phyloP scores from a whole-genome alignment of 176 grass and related monocot genomes.

The Areca catechu region DNA sequence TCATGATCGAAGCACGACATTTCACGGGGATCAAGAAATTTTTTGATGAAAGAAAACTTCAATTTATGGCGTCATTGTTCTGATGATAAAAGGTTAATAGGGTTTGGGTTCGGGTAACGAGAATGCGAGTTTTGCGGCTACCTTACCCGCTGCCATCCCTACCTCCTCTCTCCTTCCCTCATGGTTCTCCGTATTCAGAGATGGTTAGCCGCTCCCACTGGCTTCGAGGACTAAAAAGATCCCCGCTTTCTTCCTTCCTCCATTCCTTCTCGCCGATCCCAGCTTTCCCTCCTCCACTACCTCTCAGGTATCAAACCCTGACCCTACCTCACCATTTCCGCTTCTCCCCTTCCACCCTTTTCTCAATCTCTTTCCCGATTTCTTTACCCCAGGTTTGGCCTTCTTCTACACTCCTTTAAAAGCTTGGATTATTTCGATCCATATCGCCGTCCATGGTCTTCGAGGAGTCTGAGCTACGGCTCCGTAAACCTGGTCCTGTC shows the following conservation, averaged over 20 bases:
- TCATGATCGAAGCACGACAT: too few species aligned
- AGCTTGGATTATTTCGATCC: slow-evolving; percentile 16
- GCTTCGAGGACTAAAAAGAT: slow-evolving; percentile 23
- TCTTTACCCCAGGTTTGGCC: slow-evolving; percentile 24
- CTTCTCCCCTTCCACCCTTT: slow-evolving; percentile 1
- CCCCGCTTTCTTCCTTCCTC: slow-evolving; percentile 17
- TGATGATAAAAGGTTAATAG: too few species aligned
- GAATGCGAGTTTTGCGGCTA: too few species aligned
- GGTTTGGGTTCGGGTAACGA: too few species aligned
- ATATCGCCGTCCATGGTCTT: slow-evolving; percentile 17
- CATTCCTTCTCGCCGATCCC: slow-evolving; percentile 6
- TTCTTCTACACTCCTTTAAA: slow-evolving; percentile 23
- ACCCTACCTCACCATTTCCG: neutral
- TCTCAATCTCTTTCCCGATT: neutral
- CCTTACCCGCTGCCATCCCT: too few species aligned
- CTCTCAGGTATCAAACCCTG: slow-evolving; percentile 18
- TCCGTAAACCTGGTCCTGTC: slow-evolving; percentile 70
- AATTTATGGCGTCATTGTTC: too few species aligned
- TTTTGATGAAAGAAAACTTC: too few species aligned
- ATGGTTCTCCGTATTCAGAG: neutral
- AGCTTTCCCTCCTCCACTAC: neutral
- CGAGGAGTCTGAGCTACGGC: slow-evolving; percentile 42
- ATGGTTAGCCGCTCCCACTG: slow-evolving; percentile 34
- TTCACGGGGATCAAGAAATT: too few species aligned
- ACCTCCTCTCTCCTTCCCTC: neutral